Base-by-base conservation (phyloP, 352 stramenopile genomes). In the Phytophthora fragariaefolia region DNA sequence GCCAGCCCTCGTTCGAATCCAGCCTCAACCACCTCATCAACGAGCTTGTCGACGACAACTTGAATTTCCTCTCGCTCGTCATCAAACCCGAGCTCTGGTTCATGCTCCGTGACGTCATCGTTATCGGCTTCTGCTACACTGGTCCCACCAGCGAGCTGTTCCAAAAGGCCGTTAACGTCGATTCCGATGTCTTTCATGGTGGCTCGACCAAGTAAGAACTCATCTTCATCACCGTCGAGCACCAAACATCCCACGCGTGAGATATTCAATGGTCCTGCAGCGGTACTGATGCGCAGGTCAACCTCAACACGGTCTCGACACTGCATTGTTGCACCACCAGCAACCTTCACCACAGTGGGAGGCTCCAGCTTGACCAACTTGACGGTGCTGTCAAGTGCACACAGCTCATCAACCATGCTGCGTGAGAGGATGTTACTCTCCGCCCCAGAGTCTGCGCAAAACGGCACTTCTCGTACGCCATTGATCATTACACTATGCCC, bases 101-200 rank as follows among this genome's bases (percentile, higher is more conserved):
- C n/a, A n/a, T 38, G 8, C 15, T 38, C 30, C 30, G 30, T 7
- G 30, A 38, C 8, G 3, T 38, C 4, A 38, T 38, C 30, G 8
- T 38, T 12, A 13, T 38, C 30, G 8, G 30, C 30, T 12, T 38
- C 30, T 17, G 8, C 30, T 13, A 3, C 9, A 7, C 30, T 38
- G 5, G 2, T 12, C 8, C 5, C 30, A 38, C 30, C 15, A 7
- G 30, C 30, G 8, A 38, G 30, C 30, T 38, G 30, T 12, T 38
- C 30, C 30, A 38, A 38, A 12, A 38, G 30, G 15, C 15, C 8
- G n/a, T 65, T 20, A 3, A 65, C 15, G 18, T 58, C 34, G 18
- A 65, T 65, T 1, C 47, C 57, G 18, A 65, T 57, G 4, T 51
- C 47, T 38, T 52, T 38, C n/a, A 56, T 13, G 3, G 34, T 65